Percentiles rank a stretch among this genome's conserved stretches.
Evolutionary conservation across 768 basidiomycete genomes (phyloP).

Genomic region (Collybia sp.): DNA sequence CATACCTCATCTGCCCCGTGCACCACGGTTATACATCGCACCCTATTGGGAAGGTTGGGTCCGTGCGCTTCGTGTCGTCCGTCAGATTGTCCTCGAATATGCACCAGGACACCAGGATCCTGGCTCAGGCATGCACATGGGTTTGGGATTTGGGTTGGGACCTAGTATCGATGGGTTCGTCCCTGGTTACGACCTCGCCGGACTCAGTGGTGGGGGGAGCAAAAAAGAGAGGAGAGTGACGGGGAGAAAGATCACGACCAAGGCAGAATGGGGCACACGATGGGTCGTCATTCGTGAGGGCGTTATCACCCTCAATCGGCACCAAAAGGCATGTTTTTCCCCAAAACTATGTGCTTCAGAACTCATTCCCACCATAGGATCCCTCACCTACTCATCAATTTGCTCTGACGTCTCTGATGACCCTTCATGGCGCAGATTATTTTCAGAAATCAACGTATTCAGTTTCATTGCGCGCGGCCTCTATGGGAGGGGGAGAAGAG

Average conservation of each 20-base stretch:
- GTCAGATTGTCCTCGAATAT: conserved; percentile 8
- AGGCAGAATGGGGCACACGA: conserved; percentile 57
- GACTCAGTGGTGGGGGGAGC: neutral
- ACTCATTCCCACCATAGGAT: conserved; percentile 24
- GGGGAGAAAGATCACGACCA: conserved; percentile 14
- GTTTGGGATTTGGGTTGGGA: neutral
- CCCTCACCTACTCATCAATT: conserved; percentile 30
- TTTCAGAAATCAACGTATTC: conserved; percentile 16
- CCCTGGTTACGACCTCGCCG: neutral
- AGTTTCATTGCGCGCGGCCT: neutral
- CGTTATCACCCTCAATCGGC: conserved; percentile 46
- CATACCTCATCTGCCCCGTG: neutral
- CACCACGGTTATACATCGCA: conserved; percentile 33
- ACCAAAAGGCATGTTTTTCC: conserved; percentile 39
- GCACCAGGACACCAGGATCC: neutral
- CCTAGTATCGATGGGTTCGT: conserved; percentile 5
- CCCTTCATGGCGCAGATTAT: conserved; percentile 40
- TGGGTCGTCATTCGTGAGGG: conserved; percentile 63
- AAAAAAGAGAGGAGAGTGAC: conserved; percentile 1
- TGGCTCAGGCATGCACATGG: conserved; percentile 8
- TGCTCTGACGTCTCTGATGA: conserved; percentile 32
- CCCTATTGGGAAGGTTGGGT: conserved; percentile 60
- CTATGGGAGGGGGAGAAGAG: neutral
- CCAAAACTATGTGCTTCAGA: neutral
- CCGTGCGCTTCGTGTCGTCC: conserved; percentile 43